phyloP scores from a whole-genome alignment of 495 filamentous ascomycete genomes.

The Penicillium bialowiezense region DNA sequence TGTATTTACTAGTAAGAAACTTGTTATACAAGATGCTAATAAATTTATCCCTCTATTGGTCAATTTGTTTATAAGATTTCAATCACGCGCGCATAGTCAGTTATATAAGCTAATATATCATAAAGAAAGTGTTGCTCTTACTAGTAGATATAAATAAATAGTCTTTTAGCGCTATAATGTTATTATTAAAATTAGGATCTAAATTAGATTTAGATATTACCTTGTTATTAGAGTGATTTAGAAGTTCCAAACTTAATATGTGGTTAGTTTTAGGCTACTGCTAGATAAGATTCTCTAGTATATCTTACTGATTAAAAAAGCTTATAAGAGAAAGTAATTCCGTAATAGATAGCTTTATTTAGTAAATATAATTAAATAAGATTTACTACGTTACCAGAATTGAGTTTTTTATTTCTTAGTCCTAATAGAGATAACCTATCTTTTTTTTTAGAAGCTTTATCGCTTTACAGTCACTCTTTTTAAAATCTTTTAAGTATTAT shows the following conservation, averaged over 20 bases:
- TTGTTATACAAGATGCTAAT: background rate
- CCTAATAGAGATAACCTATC: slow-evolving; percentile 17
- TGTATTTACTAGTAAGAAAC: background rate
- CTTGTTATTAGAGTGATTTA: background rate
- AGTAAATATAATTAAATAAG: slow-evolving; percentile 26
- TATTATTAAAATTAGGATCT: background rate
- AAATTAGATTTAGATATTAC: background rate
- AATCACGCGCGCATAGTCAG: background rate
- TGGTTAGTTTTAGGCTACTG: background rate
- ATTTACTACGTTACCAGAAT: slow-evolving; percentile 31
- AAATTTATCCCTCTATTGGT: slow-evolving; percentile 17
- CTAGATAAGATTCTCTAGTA: slow-evolving; percentile 8
- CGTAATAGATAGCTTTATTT: slow-evolving; percentile 11
- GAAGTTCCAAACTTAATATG: background rate
- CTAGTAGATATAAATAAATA: background rate
- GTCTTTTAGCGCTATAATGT: background rate
- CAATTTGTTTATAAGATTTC: slow-evolving; percentile 20
- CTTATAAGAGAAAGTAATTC: slow-evolving; percentile 26
- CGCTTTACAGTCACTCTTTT: slow-evolving; percentile 3
- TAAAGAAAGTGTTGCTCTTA: background rate
- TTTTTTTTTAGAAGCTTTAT: slow-evolving; percentile 6
- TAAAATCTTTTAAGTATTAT: slow-evolving; percentile 38
- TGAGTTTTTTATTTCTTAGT: slow-evolving; percentile 17
- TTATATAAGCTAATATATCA: slow-evolving; percentile 1
- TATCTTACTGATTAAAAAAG: slow-evolving; percentile 22